Base-by-base conservation (phyloP, 2,329 filamentous ascomycete species). In the Cladorrhinum sp. region DNA sequence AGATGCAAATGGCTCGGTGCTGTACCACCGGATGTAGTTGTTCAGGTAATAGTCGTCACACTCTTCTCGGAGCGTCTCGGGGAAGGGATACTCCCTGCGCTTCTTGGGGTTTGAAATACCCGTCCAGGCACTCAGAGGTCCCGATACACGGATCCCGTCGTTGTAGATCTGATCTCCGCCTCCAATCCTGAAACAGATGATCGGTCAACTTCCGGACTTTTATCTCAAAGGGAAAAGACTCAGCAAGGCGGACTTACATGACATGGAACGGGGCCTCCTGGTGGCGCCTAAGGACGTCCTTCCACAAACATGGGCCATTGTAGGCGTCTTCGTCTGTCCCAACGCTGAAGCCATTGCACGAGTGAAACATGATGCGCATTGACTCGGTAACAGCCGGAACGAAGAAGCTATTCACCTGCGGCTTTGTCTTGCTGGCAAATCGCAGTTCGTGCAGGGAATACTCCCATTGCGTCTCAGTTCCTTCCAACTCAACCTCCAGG, bases 291-390 rank as follows among this genome's bases (percentile, higher is more conserved):
- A 93, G 75, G 9, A 98, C 93, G 72, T 99, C 94, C 70, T 95
- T 91, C 95, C 95, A 99, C 60, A 99, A 78, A 3, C 91, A 91
- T n/a, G 92, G 89, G 0, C 95, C 95, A 70, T 90, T 94, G 79
- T 92, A 96, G 48, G 88, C 87, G 55, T 91, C 86, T 63, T 95
- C 86, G 73, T 96, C 90, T 2, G 92, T 94, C 58, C 89, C 90
- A 42, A 95, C 83, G 67, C 90, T 94, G 78, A 99, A 99, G 16
- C 95, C 96, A 74, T 99, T 99, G 78, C 95, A 97, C 60, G 91
- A 96, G 78, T 97, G 90, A 76, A 97, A 99, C 91, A 98, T 96
- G 72, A 97, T 90, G 72, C 96, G 92, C 94, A 99, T 98, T 3
- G 91, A 90, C 75, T 97, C 88, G 50, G 86, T 85, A 61, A 82